Base-by-base conservation (phyloP, 768 basidiomycete species). In the Xerocomellus dryophilus region DNA sequence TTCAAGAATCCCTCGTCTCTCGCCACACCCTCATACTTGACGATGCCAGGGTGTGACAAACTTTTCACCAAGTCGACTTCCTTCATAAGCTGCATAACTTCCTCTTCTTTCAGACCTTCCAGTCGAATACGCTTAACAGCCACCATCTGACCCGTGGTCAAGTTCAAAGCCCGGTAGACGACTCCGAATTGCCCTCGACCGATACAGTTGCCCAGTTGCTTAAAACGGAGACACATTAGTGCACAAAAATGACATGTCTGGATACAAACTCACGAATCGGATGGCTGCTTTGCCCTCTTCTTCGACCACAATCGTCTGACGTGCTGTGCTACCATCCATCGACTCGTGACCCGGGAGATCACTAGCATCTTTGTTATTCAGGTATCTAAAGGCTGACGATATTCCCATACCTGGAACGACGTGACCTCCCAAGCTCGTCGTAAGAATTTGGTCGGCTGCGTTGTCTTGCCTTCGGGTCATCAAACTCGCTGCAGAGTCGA, bases 171-270 rank as follows among this genome's bases (percentile, higher is more conserved):
- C 14, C 93, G 84, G 70, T 96, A 98, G 7, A 98, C 96, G 9
- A 93, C 84, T 27, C 96, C 96, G 70, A 98, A 98, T 74, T 98
- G 96, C 8, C 96, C 96, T 45, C 90, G 85, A 2, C 96, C 96
- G 59, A 99, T 96, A 68, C 93, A 95, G 71, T 97, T 95, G 29
- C 96, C 96, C 18, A 99, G 79, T 94, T 96, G 93, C 96, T 98
- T 66, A 29, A 60, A 51, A 41, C 10, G 18, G 38, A 34, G 47
- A 36, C 40, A 36, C 41, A 23, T 61, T 25, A 66, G 57, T 51
- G 46, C 46, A 47, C 38, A 56, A 14, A 43, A 42, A 35, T 18
- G 29, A 44, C 41, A 53, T 20, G 49, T 40, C 38, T 14, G 29
- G 23, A 32, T 8, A 41, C 41, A 51, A 38, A 79, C 93, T 80